Evolutionary conservation across 176 grass and related monocot genomes (phyloP).

Genomic region (Oryza glumipatula): DNA sequence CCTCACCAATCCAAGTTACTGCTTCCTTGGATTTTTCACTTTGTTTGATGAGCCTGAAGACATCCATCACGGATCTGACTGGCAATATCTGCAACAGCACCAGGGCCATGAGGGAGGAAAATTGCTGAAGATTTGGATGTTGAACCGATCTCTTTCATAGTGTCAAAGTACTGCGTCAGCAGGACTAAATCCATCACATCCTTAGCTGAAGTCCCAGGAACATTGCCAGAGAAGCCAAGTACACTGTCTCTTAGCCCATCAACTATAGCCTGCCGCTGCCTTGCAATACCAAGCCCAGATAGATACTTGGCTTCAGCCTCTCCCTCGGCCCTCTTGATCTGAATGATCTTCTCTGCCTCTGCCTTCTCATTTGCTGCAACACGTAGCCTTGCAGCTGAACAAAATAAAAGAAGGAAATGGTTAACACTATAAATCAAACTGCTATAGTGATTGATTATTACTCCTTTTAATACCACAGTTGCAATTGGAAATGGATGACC

Average conservation of each 20-base stretch:
- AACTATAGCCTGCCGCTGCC: conserved; percentile 53
- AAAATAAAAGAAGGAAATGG: not conserved
- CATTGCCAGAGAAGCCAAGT: conserved; percentile 49
- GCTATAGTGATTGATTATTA: not conserved
- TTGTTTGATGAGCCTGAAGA: conserved; percentile 29
- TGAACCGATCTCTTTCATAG: conserved; percentile 54
- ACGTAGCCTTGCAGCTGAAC: conserved; percentile 50
- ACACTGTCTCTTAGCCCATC: conserved; percentile 50
- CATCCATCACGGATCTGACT: conserved; percentile 47
- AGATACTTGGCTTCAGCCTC: conserved; percentile 55
- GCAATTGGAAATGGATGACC: not conserved
- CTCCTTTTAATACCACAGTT: not conserved
- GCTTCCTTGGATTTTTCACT: conserved; percentile 7
- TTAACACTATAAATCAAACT: conserved; percentile 19
- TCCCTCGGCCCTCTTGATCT: conserved; percentile 58
- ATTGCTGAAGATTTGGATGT: conserved; percentile 52
- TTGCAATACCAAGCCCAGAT: conserved; percentile 50
- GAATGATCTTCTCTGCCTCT: conserved; percentile 59
- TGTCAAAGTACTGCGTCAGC: conserved; percentile 46
- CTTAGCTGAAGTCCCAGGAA: conserved; percentile 53
- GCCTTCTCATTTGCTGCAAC: conserved; percentile 54
- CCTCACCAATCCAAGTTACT: conserved; percentile 18
- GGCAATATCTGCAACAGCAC: conserved; percentile 51
- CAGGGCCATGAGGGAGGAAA: conserved; percentile 54
- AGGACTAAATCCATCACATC: conserved; percentile 56